Conservation (phyloP, 2,329 filamentous ascomycete species). For the Cercospora zeae-maydis region DNA sequence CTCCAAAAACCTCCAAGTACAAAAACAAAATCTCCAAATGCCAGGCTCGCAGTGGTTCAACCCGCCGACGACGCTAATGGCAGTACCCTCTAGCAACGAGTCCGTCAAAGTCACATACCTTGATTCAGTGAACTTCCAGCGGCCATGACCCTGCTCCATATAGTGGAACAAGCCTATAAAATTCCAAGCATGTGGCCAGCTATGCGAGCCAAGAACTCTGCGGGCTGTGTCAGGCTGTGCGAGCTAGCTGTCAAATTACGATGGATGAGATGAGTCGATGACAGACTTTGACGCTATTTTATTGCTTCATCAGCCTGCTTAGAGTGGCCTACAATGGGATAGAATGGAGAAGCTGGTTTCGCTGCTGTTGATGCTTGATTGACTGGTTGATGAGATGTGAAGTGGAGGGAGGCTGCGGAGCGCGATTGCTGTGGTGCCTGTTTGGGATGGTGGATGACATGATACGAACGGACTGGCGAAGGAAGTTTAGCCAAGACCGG, state of each 20-base stretch:
- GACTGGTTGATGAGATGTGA: background rate
- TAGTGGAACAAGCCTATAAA: background rate
- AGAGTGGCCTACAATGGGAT: background rate
- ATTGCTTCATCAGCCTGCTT: too few species aligned
- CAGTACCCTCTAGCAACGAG: conserved; percentile 7
- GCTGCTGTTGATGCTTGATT: too few species aligned
- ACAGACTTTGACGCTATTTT: conserved; percentile 9
- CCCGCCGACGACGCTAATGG: background rate
- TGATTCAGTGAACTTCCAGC: background rate
- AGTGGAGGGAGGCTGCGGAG: background rate
- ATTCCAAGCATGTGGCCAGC: too few species aligned
- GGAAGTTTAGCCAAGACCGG: background rate
- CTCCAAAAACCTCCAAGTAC: background rate
- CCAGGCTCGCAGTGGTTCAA: background rate
- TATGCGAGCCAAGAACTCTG: too few species aligned
- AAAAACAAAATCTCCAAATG: background rate
- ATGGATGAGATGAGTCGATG: too few species aligned
- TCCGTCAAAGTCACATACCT: conserved; percentile 9
- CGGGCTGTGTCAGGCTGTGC: too few species aligned
- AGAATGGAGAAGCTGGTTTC: too few species aligned
- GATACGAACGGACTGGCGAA: too few species aligned
- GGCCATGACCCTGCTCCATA: conserved; percentile 2
- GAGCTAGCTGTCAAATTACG: background rate
- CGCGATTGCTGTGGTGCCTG: background rate
- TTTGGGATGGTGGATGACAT: background rate